Evolutionary conservation across 2,329 filamentous ascomycete genomes (phyloP).

Genomic region (Botrytis deweyae): DNA sequence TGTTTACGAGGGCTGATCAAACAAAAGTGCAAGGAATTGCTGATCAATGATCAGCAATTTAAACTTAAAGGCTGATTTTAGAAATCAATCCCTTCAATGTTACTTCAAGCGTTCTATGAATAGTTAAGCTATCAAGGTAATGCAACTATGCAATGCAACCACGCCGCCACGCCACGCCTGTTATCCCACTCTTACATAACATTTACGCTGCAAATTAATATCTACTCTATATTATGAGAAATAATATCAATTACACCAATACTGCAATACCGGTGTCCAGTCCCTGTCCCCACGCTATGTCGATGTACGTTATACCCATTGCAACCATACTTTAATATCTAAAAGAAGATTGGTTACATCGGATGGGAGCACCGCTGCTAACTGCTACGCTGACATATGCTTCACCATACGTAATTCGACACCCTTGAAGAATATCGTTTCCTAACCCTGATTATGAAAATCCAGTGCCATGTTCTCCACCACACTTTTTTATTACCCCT

Average conservation of each 20-base stretch:
- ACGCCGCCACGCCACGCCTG: background rate
- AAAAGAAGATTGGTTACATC: background rate
- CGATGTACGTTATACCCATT: background rate
- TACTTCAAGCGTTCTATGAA: background rate
- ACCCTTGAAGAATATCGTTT: background rate
- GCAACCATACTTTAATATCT: background rate
- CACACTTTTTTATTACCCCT: background rate
- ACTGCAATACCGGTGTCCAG: background rate
- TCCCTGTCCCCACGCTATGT: background rate
- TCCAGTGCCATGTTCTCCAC: background rate
- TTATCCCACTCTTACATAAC: background rate
- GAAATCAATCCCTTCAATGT: background rate
- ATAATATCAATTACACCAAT: background rate
- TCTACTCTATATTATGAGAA: background rate
- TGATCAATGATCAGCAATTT: background rate
- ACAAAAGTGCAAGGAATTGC: background rate
- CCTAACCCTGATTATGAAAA: background rate
- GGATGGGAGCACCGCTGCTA: background rate
- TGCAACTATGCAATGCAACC: background rate
- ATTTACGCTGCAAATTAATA: background rate
- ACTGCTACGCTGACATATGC: background rate
- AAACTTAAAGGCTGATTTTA: constrained; percentile 1
- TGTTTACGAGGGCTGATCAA: background rate
- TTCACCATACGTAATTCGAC: background rate
- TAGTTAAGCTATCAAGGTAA: background rate